Conservation (phyloP, 345 rosid genomes). For the Gossypium turneri region DNA sequence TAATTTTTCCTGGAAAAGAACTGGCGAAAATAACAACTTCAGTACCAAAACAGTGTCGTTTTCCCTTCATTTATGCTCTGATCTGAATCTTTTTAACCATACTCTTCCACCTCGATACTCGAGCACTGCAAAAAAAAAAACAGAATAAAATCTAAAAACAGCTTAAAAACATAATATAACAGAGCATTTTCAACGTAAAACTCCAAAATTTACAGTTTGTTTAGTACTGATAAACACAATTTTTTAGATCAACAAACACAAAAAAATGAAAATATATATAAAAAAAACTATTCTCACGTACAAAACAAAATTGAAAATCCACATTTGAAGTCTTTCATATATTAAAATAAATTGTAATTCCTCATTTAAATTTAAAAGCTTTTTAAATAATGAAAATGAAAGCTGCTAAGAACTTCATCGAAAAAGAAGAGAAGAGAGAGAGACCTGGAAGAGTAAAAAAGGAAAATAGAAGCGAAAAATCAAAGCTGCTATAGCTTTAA, state of each 20-base stretch:
- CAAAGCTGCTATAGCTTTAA: constrained; percentile 25
- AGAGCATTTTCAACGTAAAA: neutral
- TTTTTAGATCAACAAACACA: neutral
- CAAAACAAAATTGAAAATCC: constrained; percentile 10
- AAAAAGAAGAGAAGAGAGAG: neutral
- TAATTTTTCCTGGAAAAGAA: constrained; percentile 3
- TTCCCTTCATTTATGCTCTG: constrained; percentile 20
- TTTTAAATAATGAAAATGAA: neutral
- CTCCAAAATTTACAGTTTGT: neutral
- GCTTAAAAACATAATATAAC: neutral
- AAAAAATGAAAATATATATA: neutral
- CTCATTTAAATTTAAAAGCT: neutral
- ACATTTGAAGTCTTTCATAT: neutral
- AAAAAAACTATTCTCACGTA: neutral
- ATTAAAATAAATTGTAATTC: neutral
- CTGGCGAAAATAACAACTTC: neutral
- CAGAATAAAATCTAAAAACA: neutral
- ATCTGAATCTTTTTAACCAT: constrained; percentile 19
- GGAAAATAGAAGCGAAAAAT: constrained; percentile 8
- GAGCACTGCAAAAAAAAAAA: neutral
- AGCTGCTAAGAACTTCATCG: constrained; percentile 5
- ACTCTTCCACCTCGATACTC: constrained; percentile 6
- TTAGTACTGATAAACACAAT: neutral
- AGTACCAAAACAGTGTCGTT: constrained; percentile 19
- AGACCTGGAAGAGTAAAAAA: neutral